These are phyloP conservation scores for Candida broadrunensis DNA, from an alignment of 805 yeast genomes.

Conservation along the genomic window DNA sequence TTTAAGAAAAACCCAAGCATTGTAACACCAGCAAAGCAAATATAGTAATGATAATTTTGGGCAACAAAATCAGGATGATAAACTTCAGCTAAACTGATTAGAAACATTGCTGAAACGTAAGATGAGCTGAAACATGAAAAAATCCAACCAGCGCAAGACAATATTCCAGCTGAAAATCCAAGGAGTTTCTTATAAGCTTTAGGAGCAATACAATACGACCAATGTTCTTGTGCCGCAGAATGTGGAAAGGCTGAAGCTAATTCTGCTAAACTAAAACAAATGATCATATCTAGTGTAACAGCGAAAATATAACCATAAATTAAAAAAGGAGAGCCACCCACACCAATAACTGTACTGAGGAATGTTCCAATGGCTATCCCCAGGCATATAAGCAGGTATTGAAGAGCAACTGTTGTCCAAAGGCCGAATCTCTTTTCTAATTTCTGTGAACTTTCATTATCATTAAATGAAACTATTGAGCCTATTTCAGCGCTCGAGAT, in stretches of 20 bases:
- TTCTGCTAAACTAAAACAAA: constrained; percentile 22
- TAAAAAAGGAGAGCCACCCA: constrained; percentile 19
- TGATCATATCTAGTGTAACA: constrained; percentile 12
- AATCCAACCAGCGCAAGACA: constrained; percentile 23
- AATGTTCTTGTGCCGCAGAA: constrained; percentile 31
- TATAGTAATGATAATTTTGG: constrained; percentile 14
- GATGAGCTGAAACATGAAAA: constrained; percentile 18
- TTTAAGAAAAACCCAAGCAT: constrained; percentile 10
- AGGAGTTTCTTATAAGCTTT: constrained; percentile 16
- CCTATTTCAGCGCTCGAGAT: background rate
- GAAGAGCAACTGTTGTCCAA: background rate
- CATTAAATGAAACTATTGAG: background rate
- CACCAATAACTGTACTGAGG: constrained; percentile 17
- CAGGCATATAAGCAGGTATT: constrained; percentile 16
- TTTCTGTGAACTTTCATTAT: background rate
- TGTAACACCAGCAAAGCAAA: constrained; percentile 11
- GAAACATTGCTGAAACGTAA: constrained; percentile 12
- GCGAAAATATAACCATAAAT: constrained; percentile 18
- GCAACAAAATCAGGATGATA: constrained; percentile 16
- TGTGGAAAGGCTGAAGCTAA: constrained; percentile 31
- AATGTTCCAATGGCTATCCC: constrained; percentile 19
- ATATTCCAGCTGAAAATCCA: constrained; percentile 26
- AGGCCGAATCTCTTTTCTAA: background rate
- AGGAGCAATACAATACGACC: constrained; percentile 30
- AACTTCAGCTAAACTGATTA: constrained; percentile 12